phyloP scores from a whole-genome alignment of 2,329 filamentous ascomycete genomes.

The Stagonosporopsis cucurbitacearum region DNA sequence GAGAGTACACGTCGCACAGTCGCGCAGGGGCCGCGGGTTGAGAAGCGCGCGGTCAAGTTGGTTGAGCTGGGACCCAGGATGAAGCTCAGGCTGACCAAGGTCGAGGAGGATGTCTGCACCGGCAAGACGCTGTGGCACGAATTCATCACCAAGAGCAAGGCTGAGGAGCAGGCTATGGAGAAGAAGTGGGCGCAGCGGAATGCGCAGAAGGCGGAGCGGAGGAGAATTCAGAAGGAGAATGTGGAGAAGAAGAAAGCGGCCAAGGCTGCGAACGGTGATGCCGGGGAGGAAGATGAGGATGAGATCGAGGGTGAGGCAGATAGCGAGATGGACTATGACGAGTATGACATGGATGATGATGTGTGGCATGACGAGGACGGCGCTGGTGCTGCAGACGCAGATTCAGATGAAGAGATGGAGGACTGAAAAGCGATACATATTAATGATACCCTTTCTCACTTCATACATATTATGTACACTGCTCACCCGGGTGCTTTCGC shows the following conservation, averaged over 20 bases:
- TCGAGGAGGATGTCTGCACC: constrained; percentile 89
- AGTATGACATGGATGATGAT: constrained; percentile 58
- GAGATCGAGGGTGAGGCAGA: constrained; percentile 58
- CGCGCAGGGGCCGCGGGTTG: constrained; percentile 61
- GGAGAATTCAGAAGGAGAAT: constrained; percentile 85
- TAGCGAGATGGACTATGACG: constrained; percentile 56
- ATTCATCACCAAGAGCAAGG: constrained; percentile 82
- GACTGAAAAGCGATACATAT: constrained; percentile 35
- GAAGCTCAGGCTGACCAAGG: constrained; percentile 88
- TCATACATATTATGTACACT: background rate
- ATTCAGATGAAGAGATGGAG: constrained; percentile 56
- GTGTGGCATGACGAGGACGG: constrained; percentile 59
- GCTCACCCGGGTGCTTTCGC: constrained; percentile 23
- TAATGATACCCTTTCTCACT: constrained; percentile 44
- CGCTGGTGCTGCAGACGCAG: constrained; percentile 25
- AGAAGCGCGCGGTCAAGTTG: constrained; percentile 87
- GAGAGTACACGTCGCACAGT: constrained; percentile 44
- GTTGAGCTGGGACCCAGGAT: constrained; percentile 91
- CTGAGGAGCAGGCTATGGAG: constrained; percentile 80
- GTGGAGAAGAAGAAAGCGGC: constrained; percentile 82
- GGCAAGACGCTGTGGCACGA: constrained; percentile 98
- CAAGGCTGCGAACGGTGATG: constrained; percentile 52
- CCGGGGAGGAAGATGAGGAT: constrained; percentile 54
- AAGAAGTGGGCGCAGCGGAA: constrained; percentile 79
- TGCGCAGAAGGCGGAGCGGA: constrained; percentile 81